Evolutionary conservation across 306 rosid species (phyloP).

Genomic region (Oxytropis ochrocephala): DNA sequence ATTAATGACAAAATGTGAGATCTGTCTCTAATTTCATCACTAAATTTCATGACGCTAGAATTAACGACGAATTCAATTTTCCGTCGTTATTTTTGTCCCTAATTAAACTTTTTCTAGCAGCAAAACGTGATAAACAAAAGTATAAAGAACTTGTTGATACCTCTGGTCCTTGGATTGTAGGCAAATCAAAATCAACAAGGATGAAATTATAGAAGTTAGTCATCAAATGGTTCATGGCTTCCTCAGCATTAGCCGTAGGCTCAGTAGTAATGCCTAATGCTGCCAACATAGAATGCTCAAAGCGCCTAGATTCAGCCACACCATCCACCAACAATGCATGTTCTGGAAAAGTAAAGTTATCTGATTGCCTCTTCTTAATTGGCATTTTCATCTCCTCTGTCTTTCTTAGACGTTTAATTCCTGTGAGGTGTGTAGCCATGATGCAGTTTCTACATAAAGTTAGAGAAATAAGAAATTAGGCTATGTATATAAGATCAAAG

Average conservation of each 20-base stretch:
- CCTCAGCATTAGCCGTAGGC: not conserved
- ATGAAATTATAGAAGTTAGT: too few species aligned
- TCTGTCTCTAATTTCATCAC: too few species aligned
- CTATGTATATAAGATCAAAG: not conserved
- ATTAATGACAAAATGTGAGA: too few species aligned
- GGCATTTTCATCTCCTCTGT: not conserved
- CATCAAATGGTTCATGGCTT: not conserved
- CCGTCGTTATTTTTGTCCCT: too few species aligned
- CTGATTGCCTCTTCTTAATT: not conserved
- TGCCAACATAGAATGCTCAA: not conserved
- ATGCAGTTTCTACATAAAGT: not conserved
- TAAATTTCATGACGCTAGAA: too few species aligned
- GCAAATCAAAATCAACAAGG: too few species aligned
- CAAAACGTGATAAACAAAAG: too few species aligned
- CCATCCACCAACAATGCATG: not conserved
- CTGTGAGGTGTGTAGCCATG: not conserved
- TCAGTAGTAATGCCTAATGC: not conserved
- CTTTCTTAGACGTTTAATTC: not conserved
- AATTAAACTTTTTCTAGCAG: too few species aligned
- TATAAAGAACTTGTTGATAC: too few species aligned
- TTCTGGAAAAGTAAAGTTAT: not conserved
- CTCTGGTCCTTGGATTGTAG: too few species aligned
- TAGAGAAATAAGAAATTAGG: not conserved
- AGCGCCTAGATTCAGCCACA: not conserved
- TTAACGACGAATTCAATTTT: too few species aligned